Percentiles rank a stretch among this genome's conserved stretches.
phyloP scores from a whole-genome alignment of 768 basidiomycete species.

The Amyloporia xantha region DNA sequence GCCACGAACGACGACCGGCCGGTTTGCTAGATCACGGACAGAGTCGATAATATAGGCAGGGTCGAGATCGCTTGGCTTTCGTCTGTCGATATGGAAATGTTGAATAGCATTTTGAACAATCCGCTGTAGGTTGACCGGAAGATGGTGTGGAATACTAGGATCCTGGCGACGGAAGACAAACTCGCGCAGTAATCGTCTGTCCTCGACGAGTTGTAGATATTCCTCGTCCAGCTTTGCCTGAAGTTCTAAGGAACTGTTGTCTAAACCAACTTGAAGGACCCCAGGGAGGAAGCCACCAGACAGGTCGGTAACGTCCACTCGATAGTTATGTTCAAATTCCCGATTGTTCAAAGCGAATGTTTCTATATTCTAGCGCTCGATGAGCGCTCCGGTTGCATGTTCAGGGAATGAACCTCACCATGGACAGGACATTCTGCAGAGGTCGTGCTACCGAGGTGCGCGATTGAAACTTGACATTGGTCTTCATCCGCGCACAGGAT shows the following conservation, averaged over 20 bases:
- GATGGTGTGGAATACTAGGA: constrained; percentile 67
- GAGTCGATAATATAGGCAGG: constrained; percentile 82
- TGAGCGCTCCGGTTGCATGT: constrained; percentile 90
- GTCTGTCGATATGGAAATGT: constrained; percentile 93
- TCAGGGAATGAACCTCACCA: too few species aligned
- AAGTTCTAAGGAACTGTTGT: constrained; percentile 75
- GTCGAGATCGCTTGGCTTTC: constrained; percentile 89
- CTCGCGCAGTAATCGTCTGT: constrained; percentile 70
- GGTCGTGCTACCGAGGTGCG: too few species aligned
- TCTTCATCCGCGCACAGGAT: too few species aligned
- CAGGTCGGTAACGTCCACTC: constrained; percentile 90
- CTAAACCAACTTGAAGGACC: constrained; percentile 81
- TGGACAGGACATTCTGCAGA: too few species aligned
- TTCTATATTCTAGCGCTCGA: constrained; percentile 92
- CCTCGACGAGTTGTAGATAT: constrained; percentile 54
- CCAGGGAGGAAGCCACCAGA: constrained; percentile 73
- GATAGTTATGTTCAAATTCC: constrained; percentile 86
- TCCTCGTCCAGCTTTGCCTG: constrained; percentile 84
- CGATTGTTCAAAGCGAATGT: constrained; percentile 76
- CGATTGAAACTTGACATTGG: too few species aligned
- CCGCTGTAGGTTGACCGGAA: constrained; percentile 93
- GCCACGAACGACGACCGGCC: constrained; percentile 85
- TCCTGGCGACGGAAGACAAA: constrained; percentile 81
- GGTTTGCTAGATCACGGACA: constrained; percentile 65
- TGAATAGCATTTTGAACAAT: constrained; percentile 94